Base-by-base conservation (phyloP, 2,329 filamentous ascomycete genomes). In the Xylaria sp. region DNA sequence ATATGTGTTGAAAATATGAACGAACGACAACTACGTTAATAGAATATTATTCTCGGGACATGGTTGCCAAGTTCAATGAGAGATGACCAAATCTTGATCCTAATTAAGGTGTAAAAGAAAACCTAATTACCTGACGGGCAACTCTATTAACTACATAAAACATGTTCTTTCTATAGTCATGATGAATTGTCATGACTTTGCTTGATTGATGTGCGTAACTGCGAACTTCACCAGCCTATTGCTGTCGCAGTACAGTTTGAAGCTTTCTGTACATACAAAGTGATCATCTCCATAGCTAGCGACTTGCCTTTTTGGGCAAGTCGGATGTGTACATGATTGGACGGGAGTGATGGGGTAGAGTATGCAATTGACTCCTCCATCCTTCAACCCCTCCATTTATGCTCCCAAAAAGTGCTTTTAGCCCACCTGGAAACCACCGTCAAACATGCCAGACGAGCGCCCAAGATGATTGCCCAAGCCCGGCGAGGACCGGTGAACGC, bases 271-370 rank as follows among this genome's bases (percentile, higher is more conserved):
- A 2, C n/a, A n/a, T 17, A 2, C n/a, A n/a, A 6, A 44, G 6
- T 20, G 40, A 17, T 40, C 38, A 40, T 40, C 13, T 31, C 31
- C 26, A 15, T 54, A 68, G 49, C 46, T 58, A 68, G 44, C 38
- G 62, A 70, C 65, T 68, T 70, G 65, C 68, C 68, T 49, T 26
- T 60, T 66, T 28, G n/a, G 65, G 65, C 49, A 57, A 40, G 44
- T 63, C 10, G 20, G 15, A 26, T 46, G 33, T 6, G 15, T 44
- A 28, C 20, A 23, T 56, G 58, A 69, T 69, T 69, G 67, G 64
- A 42, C 42, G 23, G 59, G n/a, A 67, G 53, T 57, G 33, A 65
- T 65, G 65, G 68, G 65, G 67, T 42, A 10, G 23, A 15, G n/a
- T 48, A 48, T 61, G 40, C 42, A 11, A 26, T 20, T 31, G 9